Conservation (phyloP, 73 alveolate species). For the Durusdinium trenchii region DNA sequence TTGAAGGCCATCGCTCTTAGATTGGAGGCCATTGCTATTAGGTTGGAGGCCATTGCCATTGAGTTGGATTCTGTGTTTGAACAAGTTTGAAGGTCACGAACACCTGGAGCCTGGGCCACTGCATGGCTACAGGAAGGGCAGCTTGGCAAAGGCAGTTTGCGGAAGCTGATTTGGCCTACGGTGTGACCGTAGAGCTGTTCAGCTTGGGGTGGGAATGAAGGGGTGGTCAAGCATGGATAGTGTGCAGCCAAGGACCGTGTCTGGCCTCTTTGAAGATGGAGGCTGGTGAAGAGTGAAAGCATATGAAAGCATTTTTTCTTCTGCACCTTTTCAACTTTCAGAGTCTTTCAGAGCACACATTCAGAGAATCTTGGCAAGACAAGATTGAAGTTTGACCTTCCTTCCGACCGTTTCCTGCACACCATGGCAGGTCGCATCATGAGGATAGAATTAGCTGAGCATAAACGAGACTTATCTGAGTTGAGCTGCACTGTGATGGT, state of each 20-base stretch:
- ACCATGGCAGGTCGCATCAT: slow-evolving; percentile 33
- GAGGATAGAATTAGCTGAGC: background rate
- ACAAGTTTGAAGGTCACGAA: slow-evolving; percentile 38
- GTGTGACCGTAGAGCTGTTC: too few species aligned
- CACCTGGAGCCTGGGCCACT: slow-evolving; percentile 58
- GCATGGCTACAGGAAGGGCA: slow-evolving; percentile 48
- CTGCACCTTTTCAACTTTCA: background rate
- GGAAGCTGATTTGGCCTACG: too few species aligned
- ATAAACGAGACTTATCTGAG: slow-evolving; percentile 1
- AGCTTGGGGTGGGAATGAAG: too few species aligned
- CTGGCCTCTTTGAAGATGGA: slow-evolving; percentile 49
- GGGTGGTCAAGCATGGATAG: too few species aligned
- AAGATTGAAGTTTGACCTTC: background rate
- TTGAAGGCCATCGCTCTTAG: too few species aligned
- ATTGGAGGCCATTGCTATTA: too few species aligned
- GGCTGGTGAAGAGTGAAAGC: too few species aligned
- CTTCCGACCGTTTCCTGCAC: too few species aligned
- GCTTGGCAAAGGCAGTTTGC: background rate
- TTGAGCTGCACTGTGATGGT: background rate
- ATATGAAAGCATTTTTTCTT: background rate
- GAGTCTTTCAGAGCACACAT: background rate
- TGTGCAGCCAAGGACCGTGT: background rate
- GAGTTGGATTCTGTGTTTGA: too few species aligned
- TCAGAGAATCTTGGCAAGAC: background rate
- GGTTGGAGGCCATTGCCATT: too few species aligned